Base-by-base conservation (phyloP, 1,284 basidiomycete species). In the Caloboletus firmus region DNA sequence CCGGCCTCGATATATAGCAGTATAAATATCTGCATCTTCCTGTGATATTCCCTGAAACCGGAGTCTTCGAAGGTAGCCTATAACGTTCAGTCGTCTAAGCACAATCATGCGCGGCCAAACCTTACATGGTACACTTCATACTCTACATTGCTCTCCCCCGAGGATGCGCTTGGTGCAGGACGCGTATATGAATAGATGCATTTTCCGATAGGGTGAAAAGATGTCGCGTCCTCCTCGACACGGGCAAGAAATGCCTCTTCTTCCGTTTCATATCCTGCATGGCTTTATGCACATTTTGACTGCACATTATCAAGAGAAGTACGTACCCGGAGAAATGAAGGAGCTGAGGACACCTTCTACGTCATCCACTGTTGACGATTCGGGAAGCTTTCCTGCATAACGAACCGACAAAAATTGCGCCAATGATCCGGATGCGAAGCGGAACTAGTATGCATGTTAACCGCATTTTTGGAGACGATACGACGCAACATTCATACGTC, bases 1-100 rank as follows among this genome's bases (percentile, higher is more conserved):
- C 94, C 95, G 8, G 85, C 97, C 69, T 99, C 96, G 67, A 99
- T 96, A 74, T 93, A 98, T 9, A 99, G 77, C 40, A 97, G 73
- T 54, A 97, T 92, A 68, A 98, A 98, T 51, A 98, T 71, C 73
- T 98, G 96, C 89, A 97, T 97, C 51, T 85, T 79, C n/a, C 89
- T 81, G 67, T 98, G 96, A 63, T 93, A 95, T 70, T 96, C 93
- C 63, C 80, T 81, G 75, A 98, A 99, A 5, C 93, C 95, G 5
- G 91, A 85, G 1, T 94, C 93, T 56, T 85, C 75, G 85, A 93
- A 96, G 7, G 85, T 95, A 24, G 85, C 71, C 91, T 93, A 65
- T 34, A 47, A 60, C 52, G 42, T 28, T 60, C 24, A 49, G 54
- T 52, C 45, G 47, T 34, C 17, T n/a, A 6, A 30, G 45, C 39